A percentile compares a stretch with the other conserved stretches of the same genome.
Evolutionary conservation across 2,329 filamentous ascomycete genomes (phyloP).

Genomic region (Xylariaceae sp.): DNA sequence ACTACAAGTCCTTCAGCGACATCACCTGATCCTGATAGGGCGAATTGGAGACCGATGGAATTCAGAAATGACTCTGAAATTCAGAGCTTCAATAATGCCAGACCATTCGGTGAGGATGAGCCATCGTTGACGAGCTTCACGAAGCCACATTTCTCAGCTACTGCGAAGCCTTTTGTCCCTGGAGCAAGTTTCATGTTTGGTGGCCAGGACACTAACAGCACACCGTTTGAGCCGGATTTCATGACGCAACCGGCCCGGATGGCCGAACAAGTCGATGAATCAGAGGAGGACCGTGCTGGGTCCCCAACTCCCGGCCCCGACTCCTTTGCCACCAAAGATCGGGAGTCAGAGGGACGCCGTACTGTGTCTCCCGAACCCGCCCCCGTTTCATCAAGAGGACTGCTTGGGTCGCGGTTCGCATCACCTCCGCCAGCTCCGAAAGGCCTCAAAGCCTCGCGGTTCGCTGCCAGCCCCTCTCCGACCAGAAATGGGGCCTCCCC

Average conservation of each 20-base stretch:
- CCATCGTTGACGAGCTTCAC: slow-evolving; percentile 41
- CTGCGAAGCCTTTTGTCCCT: slow-evolving; percentile 66
- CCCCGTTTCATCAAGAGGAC: slow-evolving; percentile 21
- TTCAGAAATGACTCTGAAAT: slow-evolving; percentile 51
- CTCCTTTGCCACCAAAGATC: slow-evolving; percentile 19
- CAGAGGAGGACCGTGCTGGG: slow-evolving; percentile 31
- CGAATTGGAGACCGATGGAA: slow-evolving; percentile 60
- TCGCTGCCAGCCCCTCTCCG: slow-evolving; percentile 40
- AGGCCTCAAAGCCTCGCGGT: slow-evolving; percentile 47
- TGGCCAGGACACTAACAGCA: slow-evolving; percentile 29
- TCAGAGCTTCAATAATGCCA: slow-evolving; percentile 51
- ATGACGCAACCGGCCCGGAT: slow-evolving; percentile 25
- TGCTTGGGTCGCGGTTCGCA: slow-evolving; percentile 34
- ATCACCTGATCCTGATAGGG: slow-evolving; percentile 48
- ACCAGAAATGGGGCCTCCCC: slow-evolving; percentile 44
- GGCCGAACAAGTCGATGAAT: slow-evolving; percentile 21
- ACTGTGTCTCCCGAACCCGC: slow-evolving; percentile 21
- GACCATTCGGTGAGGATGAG: slow-evolving; percentile 45
- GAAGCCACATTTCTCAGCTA: slow-evolving; percentile 62
- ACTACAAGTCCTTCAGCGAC: slow-evolving; percentile 52
- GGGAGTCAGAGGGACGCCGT: slow-evolving; percentile 1
- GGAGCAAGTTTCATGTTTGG: slow-evolving; percentile 32
- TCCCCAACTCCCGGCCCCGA: slow-evolving; percentile 35
- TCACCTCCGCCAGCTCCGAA: slow-evolving; percentile 35
- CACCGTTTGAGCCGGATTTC: slow-evolving; percentile 29